A percentile compares a stretch with the other conserved stretches of the same genome.
phyloP scores from a whole-genome alignment of 805 yeast genomes.

The Cyberlindnera veronae region DNA sequence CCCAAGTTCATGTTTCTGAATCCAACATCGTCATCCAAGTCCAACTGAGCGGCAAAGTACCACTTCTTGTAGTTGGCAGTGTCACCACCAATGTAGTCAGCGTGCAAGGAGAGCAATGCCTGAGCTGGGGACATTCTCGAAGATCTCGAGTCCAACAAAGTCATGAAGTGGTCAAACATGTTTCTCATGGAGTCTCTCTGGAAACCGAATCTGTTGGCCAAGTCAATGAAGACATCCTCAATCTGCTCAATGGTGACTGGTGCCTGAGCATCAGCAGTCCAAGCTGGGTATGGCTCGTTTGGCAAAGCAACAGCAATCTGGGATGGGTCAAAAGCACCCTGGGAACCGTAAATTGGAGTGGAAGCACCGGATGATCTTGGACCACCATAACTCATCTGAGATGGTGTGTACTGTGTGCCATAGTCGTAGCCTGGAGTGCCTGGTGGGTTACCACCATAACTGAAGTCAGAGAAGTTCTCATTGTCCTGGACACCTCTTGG shows the following conservation, averaged over 20 bases:
- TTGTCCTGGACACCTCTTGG: constrained; percentile 47
- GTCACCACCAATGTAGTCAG: constrained; percentile 88
- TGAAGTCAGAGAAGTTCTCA: constrained; percentile 66
- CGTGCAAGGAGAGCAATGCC: constrained; percentile 76
- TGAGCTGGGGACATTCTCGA: constrained; percentile 90
- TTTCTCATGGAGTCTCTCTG: constrained; percentile 93
- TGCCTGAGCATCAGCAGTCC: constrained; percentile 96
- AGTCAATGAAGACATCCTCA: constrained; percentile 81
- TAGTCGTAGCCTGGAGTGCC: constrained; percentile 70
- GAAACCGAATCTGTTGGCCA: constrained; percentile 81
- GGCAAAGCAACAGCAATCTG: constrained; percentile 66
- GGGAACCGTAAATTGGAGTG: constrained; percentile 85
- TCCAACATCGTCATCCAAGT: constrained; percentile 80
- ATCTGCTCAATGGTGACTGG: constrained; percentile 81
- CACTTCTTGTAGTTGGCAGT: constrained; percentile 82
- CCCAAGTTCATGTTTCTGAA: constrained; percentile 79
- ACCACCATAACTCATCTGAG: constrained; percentile 83
- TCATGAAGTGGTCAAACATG: constrained; percentile 86
- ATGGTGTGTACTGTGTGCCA: constrained; percentile 71
- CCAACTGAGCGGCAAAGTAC: constrained; percentile 87
- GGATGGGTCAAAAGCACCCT: constrained; percentile 53
- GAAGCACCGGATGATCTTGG: constrained; percentile 90
- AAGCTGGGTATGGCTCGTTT: constrained; percentile 96
- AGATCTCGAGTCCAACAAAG: constrained; percentile 74
- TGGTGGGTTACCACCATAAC: constrained; percentile 50